Conservation (phyloP, 305 asterid species). For the Caryopteris hybrid region DNA sequence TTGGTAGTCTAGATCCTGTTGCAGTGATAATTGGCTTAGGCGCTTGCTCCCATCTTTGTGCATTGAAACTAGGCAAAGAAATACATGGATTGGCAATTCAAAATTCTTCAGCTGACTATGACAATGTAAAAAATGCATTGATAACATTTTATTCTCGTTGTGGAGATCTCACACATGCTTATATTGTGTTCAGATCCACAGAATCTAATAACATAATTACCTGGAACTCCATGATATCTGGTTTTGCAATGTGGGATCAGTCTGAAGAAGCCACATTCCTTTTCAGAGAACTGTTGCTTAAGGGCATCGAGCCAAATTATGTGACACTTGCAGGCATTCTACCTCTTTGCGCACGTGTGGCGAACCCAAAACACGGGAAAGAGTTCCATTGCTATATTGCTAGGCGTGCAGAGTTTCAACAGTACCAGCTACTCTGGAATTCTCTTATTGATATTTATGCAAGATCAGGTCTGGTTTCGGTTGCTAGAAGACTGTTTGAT, state of each 20-base stretch:
- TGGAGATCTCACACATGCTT: slow-evolving; percentile 56
- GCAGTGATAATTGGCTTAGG: slow-evolving; percentile 67
- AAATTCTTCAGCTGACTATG: slow-evolving; percentile 34
- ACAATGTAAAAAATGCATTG: slow-evolving; percentile 58
- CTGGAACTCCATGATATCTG: slow-evolving; percentile 86
- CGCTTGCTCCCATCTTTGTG: slow-evolving; percentile 68
- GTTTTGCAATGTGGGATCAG: slow-evolving; percentile 53
- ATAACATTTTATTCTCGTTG: slow-evolving; percentile 74
- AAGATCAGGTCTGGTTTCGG: slow-evolving; percentile 61
- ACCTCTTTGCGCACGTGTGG: slow-evolving; percentile 81
- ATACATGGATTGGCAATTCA: slow-evolving; percentile 73
- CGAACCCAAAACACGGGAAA: slow-evolving; percentile 71
- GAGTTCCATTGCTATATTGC: slow-evolving; percentile 73
- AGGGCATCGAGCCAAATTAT: slow-evolving; percentile 52
- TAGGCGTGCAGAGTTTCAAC: slow-evolving; percentile 44
- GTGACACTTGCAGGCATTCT: slow-evolving; percentile 78
- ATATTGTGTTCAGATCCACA: slow-evolving; percentile 43
- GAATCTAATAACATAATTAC: slow-evolving; percentile 44
- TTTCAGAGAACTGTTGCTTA: slow-evolving; percentile 55
- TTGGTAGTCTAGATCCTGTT: slow-evolving; percentile 51
- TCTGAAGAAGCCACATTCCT: slow-evolving; percentile 62
- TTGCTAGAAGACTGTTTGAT: slow-evolving; percentile 63
- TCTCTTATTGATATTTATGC: slow-evolving; percentile 78
- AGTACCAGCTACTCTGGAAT: slow-evolving; percentile 60
- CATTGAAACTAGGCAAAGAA: slow-evolving; percentile 57